Percentiles rank a stretch among this genome's conserved stretches.
Conservation (phyloP, 257 asterid genomes). For the Gentiana macrophylla region DNA sequence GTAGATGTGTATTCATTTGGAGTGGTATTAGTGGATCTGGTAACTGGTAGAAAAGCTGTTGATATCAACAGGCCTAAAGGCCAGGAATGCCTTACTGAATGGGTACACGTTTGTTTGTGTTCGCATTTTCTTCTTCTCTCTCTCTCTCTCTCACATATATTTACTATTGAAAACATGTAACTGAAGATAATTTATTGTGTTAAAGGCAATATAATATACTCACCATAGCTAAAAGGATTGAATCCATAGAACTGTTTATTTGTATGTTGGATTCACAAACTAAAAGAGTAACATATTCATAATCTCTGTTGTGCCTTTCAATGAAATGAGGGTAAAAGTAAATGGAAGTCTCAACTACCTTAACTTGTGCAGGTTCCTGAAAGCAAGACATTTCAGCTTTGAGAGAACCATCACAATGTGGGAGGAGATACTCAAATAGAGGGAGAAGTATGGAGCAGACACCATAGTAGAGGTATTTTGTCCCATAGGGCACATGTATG, state of each 20-base stretch:
- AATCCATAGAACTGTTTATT: too few species aligned
- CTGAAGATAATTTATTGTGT: too few species aligned
- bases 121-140: neutral
- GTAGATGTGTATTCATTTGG: constrained; percentile 97
- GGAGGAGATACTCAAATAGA: too few species aligned
- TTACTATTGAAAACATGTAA: too few species aligned
- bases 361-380: constrained; percentile 50
- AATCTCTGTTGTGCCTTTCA: too few species aligned
- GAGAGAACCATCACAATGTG: constrained; percentile 56
- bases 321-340: too few species aligned
- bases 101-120: constrained; percentile 35
- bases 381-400: constrained; percentile 70
- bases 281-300: neutral
- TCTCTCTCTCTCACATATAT: too few species aligned
- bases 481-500: constrained; percentile 3
- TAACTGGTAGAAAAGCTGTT: constrained; percentile 90
- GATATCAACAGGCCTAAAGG: constrained; percentile 92
- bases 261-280: too few species aligned
- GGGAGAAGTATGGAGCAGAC: constrained; percentile 79
- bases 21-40: constrained; percentile 87
- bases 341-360: neutral
- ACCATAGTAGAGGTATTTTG: constrained; percentile 74
- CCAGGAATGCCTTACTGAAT: constrained; percentile 92
- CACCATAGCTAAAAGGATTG: too few species aligned
- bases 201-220: too few species aligned